These are phyloP conservation scores for Russula griseocarnosa DNA, from an alignment of 768 basidiomycete genomes.

Conservation along the genomic window DNA sequence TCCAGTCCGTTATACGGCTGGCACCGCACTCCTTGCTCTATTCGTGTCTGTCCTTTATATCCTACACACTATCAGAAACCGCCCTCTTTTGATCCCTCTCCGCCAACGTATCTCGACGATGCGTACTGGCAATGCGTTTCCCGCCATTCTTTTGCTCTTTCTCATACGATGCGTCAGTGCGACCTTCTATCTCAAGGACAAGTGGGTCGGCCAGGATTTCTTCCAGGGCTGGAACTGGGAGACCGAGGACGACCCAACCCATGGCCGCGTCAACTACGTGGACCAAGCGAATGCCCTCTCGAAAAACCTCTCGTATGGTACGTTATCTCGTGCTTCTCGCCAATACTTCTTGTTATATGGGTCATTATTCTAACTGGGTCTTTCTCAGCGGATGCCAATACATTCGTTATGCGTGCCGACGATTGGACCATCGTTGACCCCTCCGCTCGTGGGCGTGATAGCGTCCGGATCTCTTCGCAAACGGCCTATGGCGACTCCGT, in stretches of 20 bases:
- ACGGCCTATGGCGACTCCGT: constrained; percentile 45
- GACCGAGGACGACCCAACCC: constrained; percentile 54
- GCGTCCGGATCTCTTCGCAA: constrained; percentile 34
- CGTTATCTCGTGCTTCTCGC: no score
- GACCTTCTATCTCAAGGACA: constrained; percentile 18
- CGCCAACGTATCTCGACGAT: constrained; percentile 32
- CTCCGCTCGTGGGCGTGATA: no score
- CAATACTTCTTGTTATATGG: not conserved
- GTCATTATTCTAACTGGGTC: no score
- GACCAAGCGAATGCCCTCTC: constrained; percentile 39
- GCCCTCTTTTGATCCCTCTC: constrained; percentile 28
- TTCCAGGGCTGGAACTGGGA: constrained; percentile 48
- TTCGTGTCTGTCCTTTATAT: constrained; percentile 31
- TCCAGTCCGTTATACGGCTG: constrained; percentile 19
- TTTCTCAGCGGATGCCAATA: no score
- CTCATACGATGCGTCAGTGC: constrained; percentile 20
- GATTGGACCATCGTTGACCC: no score
- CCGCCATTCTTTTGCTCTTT: constrained; percentile 15
- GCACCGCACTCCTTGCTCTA: constrained; percentile 27
- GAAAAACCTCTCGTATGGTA: no score
- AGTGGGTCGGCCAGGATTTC: constrained; percentile 42
- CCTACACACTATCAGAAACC: constrained; percentile 26
- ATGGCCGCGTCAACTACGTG: constrained; percentile 61
- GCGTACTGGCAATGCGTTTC: constrained; percentile 35
- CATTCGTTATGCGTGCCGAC: no score